phyloP scores from a whole-genome alignment of 345 rosid species.

The Physaria fendleri region DNA sequence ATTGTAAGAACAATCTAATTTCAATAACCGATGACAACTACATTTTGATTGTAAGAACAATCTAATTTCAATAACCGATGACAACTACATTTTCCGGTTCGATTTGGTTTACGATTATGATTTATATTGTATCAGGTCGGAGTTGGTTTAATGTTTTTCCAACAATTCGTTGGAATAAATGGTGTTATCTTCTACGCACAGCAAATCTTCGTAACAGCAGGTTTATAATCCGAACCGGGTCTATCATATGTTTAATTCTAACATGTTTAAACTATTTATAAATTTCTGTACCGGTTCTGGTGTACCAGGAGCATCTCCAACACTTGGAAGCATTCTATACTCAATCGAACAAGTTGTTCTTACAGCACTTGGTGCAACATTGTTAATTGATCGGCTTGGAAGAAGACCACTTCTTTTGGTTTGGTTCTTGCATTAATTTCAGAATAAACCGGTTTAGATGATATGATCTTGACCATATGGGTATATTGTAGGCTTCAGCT shows the following conservation, averaged over 20 bases:
- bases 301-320: constrained; percentile 33
- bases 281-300: background rate
- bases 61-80: background rate
- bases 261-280: background rate
- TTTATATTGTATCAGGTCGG: constrained; percentile 31
- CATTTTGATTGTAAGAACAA: constrained; percentile 23
- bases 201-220: constrained; percentile 44
- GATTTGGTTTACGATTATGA: background rate
- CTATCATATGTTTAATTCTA: background rate
- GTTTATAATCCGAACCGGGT: constrained; percentile 19
- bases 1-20: constrained; percentile 29
- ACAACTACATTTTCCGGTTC: background rate
- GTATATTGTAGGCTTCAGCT: constrained; percentile 34
- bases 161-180: constrained; percentile 42
- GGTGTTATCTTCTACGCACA: constrained; percentile 42
- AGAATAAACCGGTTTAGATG: background rate
- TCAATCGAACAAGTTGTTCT: constrained; percentile 35
- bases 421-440: background rate
- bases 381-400: constrained; percentile 40
- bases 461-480: background rate
- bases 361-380: constrained; percentile 32
- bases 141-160: constrained; percentile 47
- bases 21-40: background rate
- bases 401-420: constrained; percentile 47
- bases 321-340: constrained; percentile 39